These are phyloP conservation scores for Cucurbitaria berberidis DNA, from an alignment of 2,329 filamentous ascomycete genomes.

Conservation along the genomic window DNA sequence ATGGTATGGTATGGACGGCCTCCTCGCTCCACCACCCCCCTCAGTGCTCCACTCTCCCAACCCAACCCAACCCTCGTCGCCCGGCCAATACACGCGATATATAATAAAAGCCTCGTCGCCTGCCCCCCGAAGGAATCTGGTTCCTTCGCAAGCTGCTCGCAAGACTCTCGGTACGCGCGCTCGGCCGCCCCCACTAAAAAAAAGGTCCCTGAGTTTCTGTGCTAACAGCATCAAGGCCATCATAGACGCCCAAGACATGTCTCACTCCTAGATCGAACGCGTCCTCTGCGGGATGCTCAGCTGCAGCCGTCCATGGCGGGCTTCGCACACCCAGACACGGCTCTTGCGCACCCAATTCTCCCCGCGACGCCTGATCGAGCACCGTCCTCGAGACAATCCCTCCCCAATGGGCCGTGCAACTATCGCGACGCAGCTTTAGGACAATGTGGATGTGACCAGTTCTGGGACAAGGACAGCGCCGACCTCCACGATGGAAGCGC, in stretches of 20 bases:
- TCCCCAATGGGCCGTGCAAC: slow-evolving; percentile 61
- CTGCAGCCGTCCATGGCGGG: slow-evolving; percentile 45
- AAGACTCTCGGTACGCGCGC: slow-evolving; percentile 40
- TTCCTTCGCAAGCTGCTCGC: slow-evolving; percentile 28
- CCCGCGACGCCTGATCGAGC: slow-evolving; percentile 21
- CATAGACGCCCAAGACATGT: slow-evolving; percentile 34
- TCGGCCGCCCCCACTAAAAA: slow-evolving; percentile 30
- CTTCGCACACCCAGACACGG: slow-evolving; percentile 33
- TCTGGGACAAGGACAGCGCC: slow-evolving; percentile 53
- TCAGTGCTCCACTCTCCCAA: slow-evolving; percentile 20
- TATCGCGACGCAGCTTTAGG: slow-evolving; percentile 56
- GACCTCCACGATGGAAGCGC: slow-evolving; percentile 40
- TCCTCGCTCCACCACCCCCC: slow-evolving; percentile 21
- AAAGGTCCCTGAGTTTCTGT: slow-evolving; percentile 16
- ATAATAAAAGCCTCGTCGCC: slow-evolving; percentile 17
- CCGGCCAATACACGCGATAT: slow-evolving; percentile 13
- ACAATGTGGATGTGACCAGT: slow-evolving; percentile 61
- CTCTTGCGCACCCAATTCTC: slow-evolving; percentile 22
- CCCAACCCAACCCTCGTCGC: too few relatives aligned
- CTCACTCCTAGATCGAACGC: slow-evolving; percentile 35
- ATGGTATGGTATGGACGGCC: slow-evolving; percentile 33
- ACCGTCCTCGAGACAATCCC: slow-evolving; percentile 35
- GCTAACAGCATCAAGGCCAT: slow-evolving; percentile 36
- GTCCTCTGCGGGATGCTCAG: slow-evolving; percentile 42
- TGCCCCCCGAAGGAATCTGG: slow-evolving; percentile 15